Evolutionary conservation across 768 basidiomycete species (phyloP), one percentile per base, ranked within the genome.

Genomic region (Gelatoporia subvermispora): DNA sequence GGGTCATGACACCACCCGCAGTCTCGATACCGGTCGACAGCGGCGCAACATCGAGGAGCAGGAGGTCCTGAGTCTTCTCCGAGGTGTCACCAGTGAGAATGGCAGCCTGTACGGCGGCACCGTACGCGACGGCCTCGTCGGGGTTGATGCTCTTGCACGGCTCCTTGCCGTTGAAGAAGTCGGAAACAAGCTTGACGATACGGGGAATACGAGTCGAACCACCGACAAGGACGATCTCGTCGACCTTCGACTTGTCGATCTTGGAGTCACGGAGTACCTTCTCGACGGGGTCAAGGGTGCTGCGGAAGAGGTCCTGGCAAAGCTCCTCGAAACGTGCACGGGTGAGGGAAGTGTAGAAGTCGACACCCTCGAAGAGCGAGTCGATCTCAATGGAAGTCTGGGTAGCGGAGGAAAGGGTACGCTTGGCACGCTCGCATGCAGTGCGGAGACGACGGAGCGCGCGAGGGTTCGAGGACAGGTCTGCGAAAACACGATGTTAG

Each of bases 131-230:
- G 48, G 95, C 94, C 74, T 97, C 95, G 57, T 98, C 95, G 45
- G 95, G 95, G 84, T 98, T 97, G 78, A 98, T 97, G 74, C 87
- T 88, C 81, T 94, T 96, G 80, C 93, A 93, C 62, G 92, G 94
- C 75, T 96, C 93, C 78, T 94, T 93, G 67, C 94, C 94, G 68
- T 90, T 91, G 79, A 97, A 97, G 82, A 89, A 96, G 71, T 97
- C 94, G 57, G 91, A 94, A 49, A 98, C 91, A 65, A 97, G 89
- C 73, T 96, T 94, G 67, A 92, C 85, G 62, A 98, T 88, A 69
- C 91, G 89, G 57, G 95, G 95, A 57, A 98, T 97, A 82, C 93
- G 93, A 48, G 95, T 97, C 42, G 95, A 98, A 53, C 95, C 95
- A 68, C 95, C 94, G 59, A 96, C 95, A 59, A 98, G 78, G 61